Base-by-base conservation (phyloP, 768 basidiomycete genomes). In the Pisolithus microcarpus region DNA sequence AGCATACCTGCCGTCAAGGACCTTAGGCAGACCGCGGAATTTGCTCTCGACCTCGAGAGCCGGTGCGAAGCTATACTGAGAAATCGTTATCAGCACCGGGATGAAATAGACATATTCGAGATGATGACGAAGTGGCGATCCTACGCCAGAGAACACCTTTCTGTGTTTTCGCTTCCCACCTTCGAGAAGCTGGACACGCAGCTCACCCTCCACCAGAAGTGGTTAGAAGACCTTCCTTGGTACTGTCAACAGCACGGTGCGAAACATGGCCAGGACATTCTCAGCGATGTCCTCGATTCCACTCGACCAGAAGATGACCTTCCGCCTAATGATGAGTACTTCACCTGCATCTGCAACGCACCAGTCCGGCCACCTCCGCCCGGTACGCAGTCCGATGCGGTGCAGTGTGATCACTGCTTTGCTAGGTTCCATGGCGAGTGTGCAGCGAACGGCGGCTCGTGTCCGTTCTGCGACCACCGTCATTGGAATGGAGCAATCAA, bases 391-490 rank as follows among this genome's bases (percentile, higher is more conserved):
- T 90, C 90, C 0, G 88, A 91, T 62, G 89, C 90, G 1, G 90
- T 92, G 15, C 90, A 92, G 63, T 92, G 89, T 63, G 89, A 92
- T 61, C 88, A 91, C 58, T 92, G 89, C 55, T 87, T 79, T 63
- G 90, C 89, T 44, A 74, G 88, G 45, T 92, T 92, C 69, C 89
- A 92, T 54, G 88, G 87, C 5, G 76, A 82, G 45, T 91, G 89
- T 58, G 89, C 88, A 10, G 84, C 83, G 57, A 87, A 85, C 56
- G 89, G 89, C n/a, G 90, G 89, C 34, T 92, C 89, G 5, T 92
- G 89, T 62, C 89, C 89, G 0, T 92, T 92, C 72, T 92, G 89
- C 57, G 89, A 92, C 56, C 88, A 90, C 58, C 85, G 90, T 54
- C 90, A 92, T 61, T 91, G 89, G 89, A 89, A 91, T 58, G 89